Conservation (phyloP, 345 rosid species). For the Cardiospermum halicacabum region DNA sequence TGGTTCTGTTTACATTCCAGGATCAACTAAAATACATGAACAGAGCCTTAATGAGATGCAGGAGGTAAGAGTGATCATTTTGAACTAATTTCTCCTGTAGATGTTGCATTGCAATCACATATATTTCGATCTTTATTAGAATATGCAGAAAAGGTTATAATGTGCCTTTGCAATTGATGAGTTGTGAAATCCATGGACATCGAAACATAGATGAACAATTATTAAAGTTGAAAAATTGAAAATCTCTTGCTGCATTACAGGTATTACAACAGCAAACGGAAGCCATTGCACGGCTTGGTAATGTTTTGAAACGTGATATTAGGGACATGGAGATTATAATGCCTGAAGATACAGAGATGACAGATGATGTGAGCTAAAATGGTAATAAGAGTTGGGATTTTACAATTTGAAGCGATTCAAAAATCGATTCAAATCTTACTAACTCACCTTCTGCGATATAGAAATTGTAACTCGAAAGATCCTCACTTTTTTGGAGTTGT, state of each 20-base stretch:
- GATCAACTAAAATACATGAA: conserved; percentile 91
- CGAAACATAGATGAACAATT: background rate
- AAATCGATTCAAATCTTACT: background rate
- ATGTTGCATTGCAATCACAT: background rate
- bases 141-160: background rate
- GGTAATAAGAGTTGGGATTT: background rate
- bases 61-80: conserved; percentile 45
- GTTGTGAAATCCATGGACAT: background rate
- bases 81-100: background rate
- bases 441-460: background rate
- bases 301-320: conserved; percentile 73
- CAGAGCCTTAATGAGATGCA: conserved; percentile 96
- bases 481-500: background rate
- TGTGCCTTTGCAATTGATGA: background rate
- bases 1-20: conserved; percentile 72
- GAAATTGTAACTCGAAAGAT: background rate
- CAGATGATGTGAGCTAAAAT: conserved; percentile 28
- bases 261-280: conserved; percentile 91
- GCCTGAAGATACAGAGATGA: conserved; percentile 71
- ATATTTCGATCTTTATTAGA: background rate
- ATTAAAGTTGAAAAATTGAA: background rate
- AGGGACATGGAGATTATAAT: conserved; percentile 84
- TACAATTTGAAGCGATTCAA: conserved; percentile 3
- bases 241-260: conserved; percentile 20
- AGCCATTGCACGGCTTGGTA: conserved; percentile 82